Evolutionary conservation across 768 basidiomycete species (phyloP).

Genomic region (Clitopilus passeckerianus): DNA sequence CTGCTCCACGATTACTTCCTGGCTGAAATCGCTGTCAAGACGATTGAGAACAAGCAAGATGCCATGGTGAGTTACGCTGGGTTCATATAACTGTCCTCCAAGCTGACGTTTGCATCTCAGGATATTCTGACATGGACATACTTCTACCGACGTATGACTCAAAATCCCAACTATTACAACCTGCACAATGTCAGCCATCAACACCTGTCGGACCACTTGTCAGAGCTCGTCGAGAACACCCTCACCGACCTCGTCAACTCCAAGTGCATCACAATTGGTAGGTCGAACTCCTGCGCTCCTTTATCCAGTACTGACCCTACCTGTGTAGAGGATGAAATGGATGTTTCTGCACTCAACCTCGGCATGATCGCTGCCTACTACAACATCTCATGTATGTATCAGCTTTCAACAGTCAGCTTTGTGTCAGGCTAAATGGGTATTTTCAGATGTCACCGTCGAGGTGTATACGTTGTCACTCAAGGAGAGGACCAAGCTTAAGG

Average conservation of each 20-base stretch:
- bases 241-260: slow-evolving; percentile 88
- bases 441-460: slow-evolving; percentile 88
- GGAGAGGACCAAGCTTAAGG: slow-evolving; percentile 95
- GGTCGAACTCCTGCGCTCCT: slow-evolving; percentile 9
- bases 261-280: slow-evolving; percentile 90
- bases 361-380: slow-evolving; percentile 99
- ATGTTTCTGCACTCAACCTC: slow-evolving; percentile 84
- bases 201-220: slow-evolving; percentile 92
- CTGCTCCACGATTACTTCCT: slow-evolving; percentile 95
- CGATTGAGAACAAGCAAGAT: slow-evolving; percentile 99
- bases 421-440: slow-evolving; percentile 7
- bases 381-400: slow-evolving; percentile 76
- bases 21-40: slow-evolving; percentile 97
- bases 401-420: not conserved
- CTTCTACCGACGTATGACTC: slow-evolving; percentile 96
- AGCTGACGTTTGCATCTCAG: slow-evolving; percentile 25
- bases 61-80: slow-evolving; percentile 57
- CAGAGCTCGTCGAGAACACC: slow-evolving; percentile 93
- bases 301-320: slow-evolving; percentile 1
- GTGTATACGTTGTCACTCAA: slow-evolving; percentile 94
- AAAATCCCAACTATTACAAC: slow-evolving; percentile 95
- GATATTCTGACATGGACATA: slow-evolving; percentile 99
- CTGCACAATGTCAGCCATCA: slow-evolving; percentile 94
- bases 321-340: slow-evolving; percentile 85
- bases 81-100: not conserved